Conservation (phyloP, 2,329 filamentous ascomycete species). For the Thelonectria discophora region DNA sequence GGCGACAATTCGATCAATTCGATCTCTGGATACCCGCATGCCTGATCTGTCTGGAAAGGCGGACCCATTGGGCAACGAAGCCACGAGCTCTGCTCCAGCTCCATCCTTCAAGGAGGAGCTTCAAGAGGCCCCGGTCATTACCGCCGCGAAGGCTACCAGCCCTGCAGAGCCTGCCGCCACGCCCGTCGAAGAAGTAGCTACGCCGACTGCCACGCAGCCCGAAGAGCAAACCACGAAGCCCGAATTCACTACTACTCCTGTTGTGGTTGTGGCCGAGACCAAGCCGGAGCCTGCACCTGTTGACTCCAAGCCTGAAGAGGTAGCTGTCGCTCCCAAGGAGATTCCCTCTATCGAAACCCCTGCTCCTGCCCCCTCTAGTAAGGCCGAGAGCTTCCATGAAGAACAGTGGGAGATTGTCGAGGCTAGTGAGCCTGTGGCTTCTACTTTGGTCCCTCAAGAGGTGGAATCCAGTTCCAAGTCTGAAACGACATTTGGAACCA, state of each 20-base stretch:
- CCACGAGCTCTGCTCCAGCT: not conserved
- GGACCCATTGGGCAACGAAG: slow-evolving; percentile 4
- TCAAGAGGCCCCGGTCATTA: slow-evolving; percentile 4
- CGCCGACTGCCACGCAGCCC: not conserved
- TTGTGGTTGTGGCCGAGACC: not conserved
- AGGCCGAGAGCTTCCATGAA: slow-evolving; percentile 23
- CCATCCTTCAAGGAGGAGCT: slow-evolving; percentile 4
- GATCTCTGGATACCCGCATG: slow-evolving; percentile 34
- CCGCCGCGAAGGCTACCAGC: slow-evolving; percentile 12
- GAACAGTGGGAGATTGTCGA: slow-evolving; percentile 30
- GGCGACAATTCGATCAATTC: slow-evolving; percentile 19
- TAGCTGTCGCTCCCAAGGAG: not conserved
- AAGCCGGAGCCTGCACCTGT: not conserved
- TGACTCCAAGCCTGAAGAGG: not conserved
- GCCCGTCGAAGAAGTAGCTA: not conserved
- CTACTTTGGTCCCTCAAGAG: slow-evolving; percentile 8
- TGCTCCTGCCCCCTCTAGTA: not conserved
- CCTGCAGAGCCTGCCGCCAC: not conserved
- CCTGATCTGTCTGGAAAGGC: slow-evolving; percentile 31
- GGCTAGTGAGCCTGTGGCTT: slow-evolving; percentile 9
- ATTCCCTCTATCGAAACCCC: not conserved
- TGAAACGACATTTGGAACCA: slow-evolving; percentile 33
- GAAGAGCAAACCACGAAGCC: slow-evolving; percentile 2
- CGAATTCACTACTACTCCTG: not conserved
- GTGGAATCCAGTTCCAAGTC: slow-evolving; percentile 32